Evolutionary conservation across 495 filamentous ascomycete species (phyloP), one percentile per base, ranked within the genome.

Genomic region (Cenococcum geophilum): DNA sequence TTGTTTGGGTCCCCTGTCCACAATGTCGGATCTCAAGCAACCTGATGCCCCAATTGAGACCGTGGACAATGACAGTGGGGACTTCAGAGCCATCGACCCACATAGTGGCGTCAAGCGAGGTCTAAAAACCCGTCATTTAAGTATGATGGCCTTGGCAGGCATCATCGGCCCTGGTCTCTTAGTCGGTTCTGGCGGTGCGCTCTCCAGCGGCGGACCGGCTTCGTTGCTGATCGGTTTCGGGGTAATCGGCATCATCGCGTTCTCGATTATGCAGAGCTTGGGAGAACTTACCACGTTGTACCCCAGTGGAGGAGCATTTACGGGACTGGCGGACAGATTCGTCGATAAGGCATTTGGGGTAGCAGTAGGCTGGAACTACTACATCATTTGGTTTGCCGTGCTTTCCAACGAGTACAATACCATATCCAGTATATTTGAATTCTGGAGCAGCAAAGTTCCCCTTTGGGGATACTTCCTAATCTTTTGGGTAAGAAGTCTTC

Each of bases 211-310:
- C 35, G 47, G 62, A 34, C 69, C 68, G 47, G 66, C 61, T 53
- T 60, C 47, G 22, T 61, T 75, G 71, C 68, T 79, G 12, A 66
- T 77, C 48, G 75, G 73, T 43, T 83, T 77, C 60, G 59, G 76
- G 6, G 76, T 82, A 58, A 74, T 81, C 16, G 81, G 81, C 51
- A 56, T 69, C 45, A 79, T 83, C 75, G 72, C 81, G 48, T 70
- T 79, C 49, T 69, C 70, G 51, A 78, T 77, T 58, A 58, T 89
- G 62, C 83, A 87, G 67, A 83, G 83, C 16, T 70, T 89, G 22
- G 86, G 84, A 64, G 86, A 89, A 69, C 62, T 89, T 58, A 84
- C 86, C 10, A 81, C 85, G 45, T 74, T 87, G 59, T 88, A 84
- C 61, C 86, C 86, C 5, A 78, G 81, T 42, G 83, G 83, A 36